A percentile compares a stretch with the other conserved stretches of the same genome.
phyloP scores from a whole-genome alignment of 345 rosid genomes.

The Adansonia digitata region DNA sequence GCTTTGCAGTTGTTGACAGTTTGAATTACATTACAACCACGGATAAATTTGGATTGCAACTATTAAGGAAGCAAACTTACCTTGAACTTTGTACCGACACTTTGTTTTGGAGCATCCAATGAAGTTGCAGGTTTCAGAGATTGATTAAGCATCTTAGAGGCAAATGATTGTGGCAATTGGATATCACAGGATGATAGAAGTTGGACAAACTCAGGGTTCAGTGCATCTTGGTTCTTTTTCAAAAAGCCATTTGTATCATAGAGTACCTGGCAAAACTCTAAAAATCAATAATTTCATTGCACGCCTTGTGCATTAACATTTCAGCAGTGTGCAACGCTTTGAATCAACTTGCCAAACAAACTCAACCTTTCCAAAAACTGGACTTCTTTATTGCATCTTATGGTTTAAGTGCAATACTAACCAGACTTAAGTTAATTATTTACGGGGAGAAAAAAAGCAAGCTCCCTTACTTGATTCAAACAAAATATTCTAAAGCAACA shows the following conservation, averaged over 20 bases:
- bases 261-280: conserved; percentile 45
- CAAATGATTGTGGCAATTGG: conserved; percentile 47
- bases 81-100: conserved; percentile 81
- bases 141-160: conserved; percentile 41
- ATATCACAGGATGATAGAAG: conserved; percentile 65
- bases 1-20: not conserved
- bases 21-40: not conserved
- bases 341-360: not conserved
- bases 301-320: not conserved
- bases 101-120: conserved; percentile 52
- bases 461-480: not conserved
- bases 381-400: not conserved
- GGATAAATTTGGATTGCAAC: not conserved
- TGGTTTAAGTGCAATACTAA: not conserved
- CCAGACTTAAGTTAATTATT: not conserved
- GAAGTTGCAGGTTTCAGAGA: conserved; percentile 29
- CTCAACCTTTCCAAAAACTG: not conserved
- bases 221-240: conserved; percentile 89
- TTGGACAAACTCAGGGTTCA: conserved; percentile 53
- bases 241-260: conserved; percentile 88
- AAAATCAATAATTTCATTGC: conserved; percentile 18
- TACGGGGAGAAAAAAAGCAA: not conserved
- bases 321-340: not conserved
- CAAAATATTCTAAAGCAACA: not conserved
- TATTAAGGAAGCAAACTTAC: conserved; percentile 30